These are phyloP conservation scores for Fraxinus pennsylvanica DNA, from an alignment of 257 asterid genomes.

Conservation along the genomic window DNA sequence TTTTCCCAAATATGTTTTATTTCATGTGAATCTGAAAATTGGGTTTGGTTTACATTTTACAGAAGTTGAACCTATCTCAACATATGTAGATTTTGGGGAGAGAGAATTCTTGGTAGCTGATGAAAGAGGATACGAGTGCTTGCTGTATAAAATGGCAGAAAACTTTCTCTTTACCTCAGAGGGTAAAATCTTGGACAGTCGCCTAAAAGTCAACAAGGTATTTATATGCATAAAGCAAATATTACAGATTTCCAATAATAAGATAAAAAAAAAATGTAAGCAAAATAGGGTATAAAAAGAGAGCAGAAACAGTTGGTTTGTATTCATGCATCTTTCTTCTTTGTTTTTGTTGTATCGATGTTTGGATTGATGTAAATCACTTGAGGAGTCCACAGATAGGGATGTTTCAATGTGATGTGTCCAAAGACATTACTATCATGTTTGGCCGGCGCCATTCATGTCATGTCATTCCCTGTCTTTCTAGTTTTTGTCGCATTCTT, in stretches of 20 bases:
- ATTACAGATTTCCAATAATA: slow-evolving; percentile 30
- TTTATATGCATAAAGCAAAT: neutral
- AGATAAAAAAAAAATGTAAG: slow-evolving; percentile 9
- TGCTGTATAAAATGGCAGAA: slow-evolving; percentile 72
- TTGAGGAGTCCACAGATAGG: neutral
- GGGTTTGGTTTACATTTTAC: slow-evolving; percentile 28
- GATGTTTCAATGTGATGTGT: neutral
- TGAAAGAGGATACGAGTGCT: slow-evolving; percentile 89
- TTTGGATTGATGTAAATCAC: slow-evolving; percentile 26
- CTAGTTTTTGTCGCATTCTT: neutral
- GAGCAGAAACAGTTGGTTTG: slow-evolving; percentile 14
- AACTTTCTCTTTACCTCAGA: slow-evolving; percentile 55
- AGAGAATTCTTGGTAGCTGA: slow-evolving; percentile 83
- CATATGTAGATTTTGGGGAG: slow-evolving; percentile 87
- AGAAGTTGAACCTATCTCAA: slow-evolving; percentile 96
- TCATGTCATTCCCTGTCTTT: neutral
- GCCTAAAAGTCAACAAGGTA: slow-evolving; percentile 87
- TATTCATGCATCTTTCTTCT: slow-evolving; percentile 20
- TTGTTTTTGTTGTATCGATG: slow-evolving; percentile 34
- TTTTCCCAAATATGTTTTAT: neutral
- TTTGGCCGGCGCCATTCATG: neutral
- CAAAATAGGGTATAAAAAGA: neutral
- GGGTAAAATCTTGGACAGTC: slow-evolving; percentile 62
- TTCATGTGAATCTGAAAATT: slow-evolving; percentile 15
- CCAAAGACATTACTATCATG: neutral